These are phyloP conservation scores for Phylloporus sp. DNA, from an alignment of 768 basidiomycete species.

Conservation along the genomic window DNA sequence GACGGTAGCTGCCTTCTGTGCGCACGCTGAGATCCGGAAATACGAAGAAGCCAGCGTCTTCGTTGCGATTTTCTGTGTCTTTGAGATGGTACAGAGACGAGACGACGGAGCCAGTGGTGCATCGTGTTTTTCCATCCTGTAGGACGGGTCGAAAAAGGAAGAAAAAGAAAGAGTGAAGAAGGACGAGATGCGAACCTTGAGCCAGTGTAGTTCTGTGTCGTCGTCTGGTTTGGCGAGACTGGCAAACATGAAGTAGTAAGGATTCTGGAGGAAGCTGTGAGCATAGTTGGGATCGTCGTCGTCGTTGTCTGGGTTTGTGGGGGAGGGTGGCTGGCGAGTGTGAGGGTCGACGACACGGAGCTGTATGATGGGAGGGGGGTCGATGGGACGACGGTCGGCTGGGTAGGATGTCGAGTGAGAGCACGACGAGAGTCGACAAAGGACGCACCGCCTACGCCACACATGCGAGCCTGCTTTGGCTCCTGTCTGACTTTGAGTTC, in stretches of 20 bases:
- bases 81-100: slow-evolving; percentile 90
- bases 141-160: slow-evolving; percentile 1
- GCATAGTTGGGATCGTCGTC: slow-evolving; percentile 40
- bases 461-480: slow-evolving; percentile 89
- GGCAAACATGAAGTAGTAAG: slow-evolving; percentile 96
- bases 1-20: slow-evolving; percentile 82
- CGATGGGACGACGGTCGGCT: slow-evolving; percentile 95
- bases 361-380: slow-evolving; percentile 96
- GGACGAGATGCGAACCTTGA: slow-evolving; percentile 46
- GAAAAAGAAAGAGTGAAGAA: background rate
- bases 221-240: slow-evolving; percentile 85
- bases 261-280: slow-evolving; percentile 75
- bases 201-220: slow-evolving; percentile 84
- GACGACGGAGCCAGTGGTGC: slow-evolving; percentile 88
- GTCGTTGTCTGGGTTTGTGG: slow-evolving; percentile 28
- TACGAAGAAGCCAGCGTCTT: slow-evolving; percentile 90
- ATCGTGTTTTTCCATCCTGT: slow-evolving; percentile 84
- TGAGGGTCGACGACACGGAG: slow-evolving; percentile 76
- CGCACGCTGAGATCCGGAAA: slow-evolving; percentile 92
- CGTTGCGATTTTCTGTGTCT: slow-evolving; percentile 53
- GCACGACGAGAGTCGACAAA: slow-evolving; percentile 12
- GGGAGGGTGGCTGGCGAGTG: slow-evolving; percentile 28
- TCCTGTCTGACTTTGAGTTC: slow-evolving; percentile 84
- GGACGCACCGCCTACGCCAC: slow-evolving; percentile 81
- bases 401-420: slow-evolving; percentile 13